Conservation (phyloP, 2,329 filamentous ascomycete species). For the Xylaria sp. region DNA sequence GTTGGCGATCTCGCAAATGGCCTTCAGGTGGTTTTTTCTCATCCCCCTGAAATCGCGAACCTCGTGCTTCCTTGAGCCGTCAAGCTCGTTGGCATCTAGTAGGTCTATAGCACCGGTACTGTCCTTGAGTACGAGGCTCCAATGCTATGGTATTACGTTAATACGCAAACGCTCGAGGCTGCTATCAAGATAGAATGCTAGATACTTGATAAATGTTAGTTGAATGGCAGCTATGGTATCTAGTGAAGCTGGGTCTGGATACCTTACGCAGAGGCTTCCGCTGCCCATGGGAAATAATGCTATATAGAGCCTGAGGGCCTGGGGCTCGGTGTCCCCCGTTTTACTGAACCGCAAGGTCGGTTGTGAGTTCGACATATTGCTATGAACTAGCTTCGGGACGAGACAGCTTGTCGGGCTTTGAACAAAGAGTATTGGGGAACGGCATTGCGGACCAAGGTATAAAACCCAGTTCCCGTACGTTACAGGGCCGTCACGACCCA, state of each 20-base stretch:
- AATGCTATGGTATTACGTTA: conserved; percentile 12
- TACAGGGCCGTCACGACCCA: not conserved
- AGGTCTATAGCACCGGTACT: not conserved
- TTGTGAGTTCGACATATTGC: not conserved
- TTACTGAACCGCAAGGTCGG: not conserved
- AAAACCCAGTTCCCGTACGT: not conserved
- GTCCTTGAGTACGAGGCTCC: conserved; percentile 12
- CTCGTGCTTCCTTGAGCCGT: not conserved
- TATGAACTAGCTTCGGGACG: not conserved
- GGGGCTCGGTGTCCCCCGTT: conserved; percentile 5
- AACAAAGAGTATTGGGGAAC: not conserved
- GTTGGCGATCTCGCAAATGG: conserved; percentile 19
- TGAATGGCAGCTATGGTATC: not conserved
- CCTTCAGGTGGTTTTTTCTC: conserved; percentile 9
- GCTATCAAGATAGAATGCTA: not conserved
- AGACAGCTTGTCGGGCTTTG: not conserved
- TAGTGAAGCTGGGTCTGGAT: not conserved
- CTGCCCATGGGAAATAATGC: conserved; percentile 13
- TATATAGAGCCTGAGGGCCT: conserved; percentile 10
- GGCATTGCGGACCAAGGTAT: not conserved
- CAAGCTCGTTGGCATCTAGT: conserved; percentile 8
- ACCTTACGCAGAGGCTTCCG: conserved; percentile 14
- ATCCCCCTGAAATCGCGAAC: conserved; percentile 14
- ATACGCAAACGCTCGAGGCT: not conserved
- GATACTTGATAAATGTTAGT: not conserved